Evolutionary conservation across 768 basidiomycete genomes (phyloP).

Genomic region (Terana coerulea): DNA sequence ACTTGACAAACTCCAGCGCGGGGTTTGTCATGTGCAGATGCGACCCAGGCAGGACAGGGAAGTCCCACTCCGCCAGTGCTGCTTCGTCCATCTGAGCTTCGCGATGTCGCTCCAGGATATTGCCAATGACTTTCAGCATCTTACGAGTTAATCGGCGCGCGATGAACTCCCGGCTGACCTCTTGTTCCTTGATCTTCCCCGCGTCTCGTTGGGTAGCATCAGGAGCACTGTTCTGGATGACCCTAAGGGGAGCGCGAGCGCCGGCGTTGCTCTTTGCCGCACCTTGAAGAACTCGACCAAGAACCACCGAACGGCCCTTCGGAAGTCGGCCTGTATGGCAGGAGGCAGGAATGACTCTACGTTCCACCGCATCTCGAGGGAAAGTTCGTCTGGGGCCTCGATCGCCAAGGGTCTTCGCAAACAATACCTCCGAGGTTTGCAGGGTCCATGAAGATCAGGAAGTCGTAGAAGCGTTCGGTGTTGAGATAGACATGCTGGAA

Average conservation of each 20-base stretch:
- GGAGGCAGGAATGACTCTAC: constrained; percentile 85
- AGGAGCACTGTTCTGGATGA: constrained; percentile 61
- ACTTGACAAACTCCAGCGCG: constrained; percentile 86
- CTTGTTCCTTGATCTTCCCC: constrained; percentile 65
- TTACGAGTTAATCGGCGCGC: constrained; percentile 75
- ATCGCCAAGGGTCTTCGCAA: constrained; percentile 76
- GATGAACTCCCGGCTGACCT: constrained; percentile 72
- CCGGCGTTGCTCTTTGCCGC: constrained; percentile 58
- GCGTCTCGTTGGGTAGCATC: constrained; percentile 65
- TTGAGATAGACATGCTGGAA: constrained; percentile 91
- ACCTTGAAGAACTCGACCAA: constrained; percentile 81
- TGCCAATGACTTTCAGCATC: constrained; percentile 66
- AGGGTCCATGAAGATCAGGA: constrained; percentile 91
- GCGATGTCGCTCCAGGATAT: constrained; percentile 56
- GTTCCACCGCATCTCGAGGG: constrained; percentile 89
- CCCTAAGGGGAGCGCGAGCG: constrained; percentile 66
- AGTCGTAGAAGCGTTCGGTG: constrained; percentile 89
- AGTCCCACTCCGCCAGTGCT: constrained; percentile 56
- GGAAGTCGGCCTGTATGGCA: constrained; percentile 76
- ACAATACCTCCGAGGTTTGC: constrained; percentile 89
- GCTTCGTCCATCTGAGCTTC: constrained; percentile 56
- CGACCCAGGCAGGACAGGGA: constrained; percentile 86
- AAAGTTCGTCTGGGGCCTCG: constrained; percentile 64
- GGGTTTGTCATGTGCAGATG: constrained; percentile 78
- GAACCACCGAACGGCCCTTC: constrained; percentile 69